Evolutionary conservation across 2,329 filamentous ascomycete genomes (phyloP).

Genomic region (Fusarium devonianum): DNA sequence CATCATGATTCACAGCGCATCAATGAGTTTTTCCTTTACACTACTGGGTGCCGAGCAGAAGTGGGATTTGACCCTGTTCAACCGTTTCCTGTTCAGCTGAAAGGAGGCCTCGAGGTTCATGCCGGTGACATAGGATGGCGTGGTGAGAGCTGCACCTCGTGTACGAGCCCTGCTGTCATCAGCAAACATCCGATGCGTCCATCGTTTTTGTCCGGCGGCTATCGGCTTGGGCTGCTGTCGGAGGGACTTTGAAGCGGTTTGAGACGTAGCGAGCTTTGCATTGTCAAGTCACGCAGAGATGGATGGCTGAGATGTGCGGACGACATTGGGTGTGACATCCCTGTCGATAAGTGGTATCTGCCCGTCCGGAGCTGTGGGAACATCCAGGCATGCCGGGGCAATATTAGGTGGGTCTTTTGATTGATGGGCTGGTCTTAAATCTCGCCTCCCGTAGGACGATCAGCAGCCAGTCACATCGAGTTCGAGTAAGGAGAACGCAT

Average conservation of each 20-base stretch:
- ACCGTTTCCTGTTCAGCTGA: too few species aligned
- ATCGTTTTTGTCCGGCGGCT: slow-evolving; percentile 29
- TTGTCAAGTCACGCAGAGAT: slow-evolving; percentile 41
- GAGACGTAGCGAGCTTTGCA: slow-evolving; percentile 33
- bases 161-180: slow-evolving; percentile 1
- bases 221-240: slow-evolving; percentile 15
- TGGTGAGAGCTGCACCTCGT: slow-evolving; percentile 9
- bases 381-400: slow-evolving; percentile 36
- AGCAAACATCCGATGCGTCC: slow-evolving; percentile 8
- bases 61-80: too few species aligned
- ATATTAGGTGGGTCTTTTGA: slow-evolving; percentile 35
- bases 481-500: too few species aligned
- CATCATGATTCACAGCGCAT: too few species aligned
- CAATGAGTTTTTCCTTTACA: too few species aligned
- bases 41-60: too few species aligned
- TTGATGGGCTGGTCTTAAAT: slow-evolving; percentile 30
- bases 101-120: slow-evolving; percentile 35
- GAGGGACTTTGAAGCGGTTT: slow-evolving; percentile 1
- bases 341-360: slow-evolving; percentile 36
- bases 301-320: slow-evolving; percentile 25
- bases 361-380: slow-evolving; percentile 36
- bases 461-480: too few species aligned
- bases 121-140: slow-evolving; percentile 18
- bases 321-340: slow-evolving; percentile 32
- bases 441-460: too few species aligned